A percentile compares a stretch with the other conserved stretches of the same genome.
These are phyloP conservation scores for Phytopythium chamaehyphon DNA, from an alignment of 352 stramenopile genomes.

Conservation along the genomic window DNA sequence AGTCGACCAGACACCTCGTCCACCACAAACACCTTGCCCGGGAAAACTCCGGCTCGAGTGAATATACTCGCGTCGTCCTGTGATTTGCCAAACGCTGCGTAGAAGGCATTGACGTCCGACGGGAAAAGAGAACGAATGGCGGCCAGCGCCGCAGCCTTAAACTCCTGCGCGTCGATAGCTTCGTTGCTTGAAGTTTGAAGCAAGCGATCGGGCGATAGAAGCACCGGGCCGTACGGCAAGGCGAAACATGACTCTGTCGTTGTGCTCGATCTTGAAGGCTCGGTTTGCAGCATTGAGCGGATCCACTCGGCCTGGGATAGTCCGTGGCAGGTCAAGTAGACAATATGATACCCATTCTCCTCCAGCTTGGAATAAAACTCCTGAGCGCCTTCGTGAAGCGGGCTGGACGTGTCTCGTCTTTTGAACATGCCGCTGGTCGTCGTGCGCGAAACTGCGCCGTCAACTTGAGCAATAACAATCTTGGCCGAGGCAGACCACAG, in stretches of 20 bases:
- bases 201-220: slow-evolving; percentile 61
- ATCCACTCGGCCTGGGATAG: slow-evolving; percentile 54
- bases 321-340: slow-evolving; percentile 76
- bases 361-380: slow-evolving; percentile 70
- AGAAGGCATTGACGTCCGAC: slow-evolving; percentile 76
- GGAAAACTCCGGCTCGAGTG: slow-evolving; percentile 70
- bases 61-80: slow-evolving; percentile 53
- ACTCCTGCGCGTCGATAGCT: slow-evolving; percentile 42
- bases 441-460: slow-evolving; percentile 63
- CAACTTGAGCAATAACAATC: slow-evolving; percentile 80
- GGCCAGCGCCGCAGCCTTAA: slow-evolving; percentile 65
- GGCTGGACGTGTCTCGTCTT: slow-evolving; percentile 20
- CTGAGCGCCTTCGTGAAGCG: slow-evolving; percentile 57
- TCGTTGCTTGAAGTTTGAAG: slow-evolving; percentile 39
- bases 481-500: slow-evolving; percentile 69
- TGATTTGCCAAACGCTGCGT: slow-evolving; percentile 74
- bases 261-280: slow-evolving; percentile 6
- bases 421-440: slow-evolving; percentile 47
- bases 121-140: slow-evolving; percentile 67
- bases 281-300: slow-evolving; percentile 29
- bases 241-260: slow-evolving; percentile 11
- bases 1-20: slow-evolving; percentile 50
- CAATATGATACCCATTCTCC: slow-evolving; percentile 66
- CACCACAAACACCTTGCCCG: slow-evolving; percentile 71
- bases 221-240: slow-evolving; percentile 67